phyloP scores from a whole-genome alignment of 1,284 basidiomycete genomes.

The Trametes sp. region DNA sequence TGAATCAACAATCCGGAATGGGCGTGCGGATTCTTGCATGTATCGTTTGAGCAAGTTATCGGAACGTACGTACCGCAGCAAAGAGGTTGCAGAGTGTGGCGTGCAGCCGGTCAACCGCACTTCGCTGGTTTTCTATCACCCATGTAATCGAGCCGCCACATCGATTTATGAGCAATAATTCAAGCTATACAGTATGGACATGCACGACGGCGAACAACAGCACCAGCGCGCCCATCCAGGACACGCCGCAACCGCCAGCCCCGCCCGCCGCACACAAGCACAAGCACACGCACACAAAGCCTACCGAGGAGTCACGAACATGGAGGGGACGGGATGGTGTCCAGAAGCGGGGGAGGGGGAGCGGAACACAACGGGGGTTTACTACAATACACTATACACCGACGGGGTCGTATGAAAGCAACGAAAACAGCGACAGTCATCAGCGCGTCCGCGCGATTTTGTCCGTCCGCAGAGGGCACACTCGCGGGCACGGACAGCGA shows the following conservation, averaged over 20 bases:
- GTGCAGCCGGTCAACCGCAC: too few species aligned
- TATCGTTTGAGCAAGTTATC: too few species aligned
- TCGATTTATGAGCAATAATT: conserved; percentile 23
- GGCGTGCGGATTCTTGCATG: too few species aligned
- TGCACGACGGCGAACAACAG: neutral
- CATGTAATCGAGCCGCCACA: neutral
- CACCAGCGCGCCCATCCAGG: neutral
- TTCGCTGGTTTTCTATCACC: too few species aligned
- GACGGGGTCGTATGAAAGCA: conserved; percentile 31
- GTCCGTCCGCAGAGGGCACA: conserved; percentile 18
- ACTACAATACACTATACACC: conserved; percentile 36
- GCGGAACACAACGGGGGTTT: conserved; percentile 15
- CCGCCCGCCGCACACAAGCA: conserved; percentile 4
- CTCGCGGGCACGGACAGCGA: neutral
- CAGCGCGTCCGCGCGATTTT: conserved; percentile 22
- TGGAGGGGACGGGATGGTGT: neutral
- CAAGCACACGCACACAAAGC: conserved; percentile 15
- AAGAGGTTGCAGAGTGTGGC: too few species aligned
- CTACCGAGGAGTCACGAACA: neutral
- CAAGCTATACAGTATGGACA: conserved; percentile 28
- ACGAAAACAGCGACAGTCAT: conserved; percentile 32
- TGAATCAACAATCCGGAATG: too few species aligned
- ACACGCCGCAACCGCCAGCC: neutral
- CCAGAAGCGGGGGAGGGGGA: neutral
- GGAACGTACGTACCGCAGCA: too few species aligned